These are phyloP conservation scores for Paramecium pentaurelia DNA, from an alignment of 73 alveolate genomes.

Conservation along the genomic window DNA sequence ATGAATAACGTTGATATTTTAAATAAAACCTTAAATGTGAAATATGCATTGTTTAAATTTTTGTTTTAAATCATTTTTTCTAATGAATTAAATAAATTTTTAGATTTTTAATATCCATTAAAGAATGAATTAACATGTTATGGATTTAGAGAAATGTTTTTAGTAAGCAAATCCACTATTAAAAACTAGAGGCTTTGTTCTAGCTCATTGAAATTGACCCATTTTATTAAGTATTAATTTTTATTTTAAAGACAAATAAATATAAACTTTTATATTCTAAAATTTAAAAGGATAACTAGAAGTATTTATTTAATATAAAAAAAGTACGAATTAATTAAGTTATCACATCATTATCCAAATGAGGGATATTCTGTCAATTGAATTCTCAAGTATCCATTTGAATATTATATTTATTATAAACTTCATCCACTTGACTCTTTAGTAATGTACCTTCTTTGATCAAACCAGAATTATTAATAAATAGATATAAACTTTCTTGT, in stretches of 20 bases:
- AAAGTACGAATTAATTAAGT: not conserved
- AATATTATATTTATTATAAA: not conserved
- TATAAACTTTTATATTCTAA: not conserved
- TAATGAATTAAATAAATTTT: no score
- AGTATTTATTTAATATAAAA: not conserved
- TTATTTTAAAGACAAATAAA: not conserved
- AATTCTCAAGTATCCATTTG: not conserved
- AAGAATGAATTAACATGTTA: no score
- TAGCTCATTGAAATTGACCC: not conserved
- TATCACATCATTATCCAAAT: not conserved
- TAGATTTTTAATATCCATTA: not conserved
- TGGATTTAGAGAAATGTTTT: no score
- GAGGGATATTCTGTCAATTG: not conserved
- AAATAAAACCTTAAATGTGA: no score
- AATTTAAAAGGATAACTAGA: not conserved
- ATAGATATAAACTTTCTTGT: not conserved
- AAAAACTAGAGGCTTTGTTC: not conserved
- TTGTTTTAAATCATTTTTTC: no score
- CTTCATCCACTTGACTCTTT: not conserved
- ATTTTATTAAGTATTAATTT: no score
- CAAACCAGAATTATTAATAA: not conserved
- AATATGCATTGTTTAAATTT: no score
- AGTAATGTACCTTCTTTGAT: not conserved
- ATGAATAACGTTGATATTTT: no score
- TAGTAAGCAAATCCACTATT: not conserved